Percentiles rank a stretch among this genome's conserved stretches.
These are phyloP conservation scores for Irpex lacteus DNA, from an alignment of 1,284 basidiomycete genomes.

Conservation along the genomic window DNA sequence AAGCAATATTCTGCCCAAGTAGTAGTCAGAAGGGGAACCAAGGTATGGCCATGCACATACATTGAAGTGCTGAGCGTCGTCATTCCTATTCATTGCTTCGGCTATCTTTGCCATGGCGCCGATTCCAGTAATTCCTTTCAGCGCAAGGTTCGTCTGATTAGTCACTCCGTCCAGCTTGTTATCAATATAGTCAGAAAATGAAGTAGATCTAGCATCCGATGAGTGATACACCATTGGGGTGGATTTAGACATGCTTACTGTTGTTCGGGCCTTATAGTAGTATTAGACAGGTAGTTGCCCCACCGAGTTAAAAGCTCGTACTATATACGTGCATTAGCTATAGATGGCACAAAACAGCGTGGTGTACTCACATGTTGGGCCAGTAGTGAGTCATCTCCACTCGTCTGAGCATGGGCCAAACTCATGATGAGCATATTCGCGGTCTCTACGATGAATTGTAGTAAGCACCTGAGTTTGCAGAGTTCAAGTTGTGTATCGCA, in stretches of 20 bases:
- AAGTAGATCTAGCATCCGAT: background rate
- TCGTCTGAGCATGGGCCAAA: conserved; percentile 60
- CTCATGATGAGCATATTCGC: conserved; percentile 79
- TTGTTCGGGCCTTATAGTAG: background rate
- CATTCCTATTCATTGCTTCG: background rate
- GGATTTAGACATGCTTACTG: background rate
- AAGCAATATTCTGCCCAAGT: background rate
- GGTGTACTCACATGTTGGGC: background rate
- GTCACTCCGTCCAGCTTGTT: background rate
- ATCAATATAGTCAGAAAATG: background rate
- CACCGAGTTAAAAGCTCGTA: background rate
- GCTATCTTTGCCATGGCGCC: background rate
- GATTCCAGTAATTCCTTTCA: background rate
- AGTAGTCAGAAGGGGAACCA: background rate
- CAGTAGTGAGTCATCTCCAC: conserved; percentile 48
- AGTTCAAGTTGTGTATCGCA: too few species aligned
- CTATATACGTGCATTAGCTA: background rate
- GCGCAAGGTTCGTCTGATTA: background rate
- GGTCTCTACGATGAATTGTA: conserved; percentile 39
- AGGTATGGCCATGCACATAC: background rate
- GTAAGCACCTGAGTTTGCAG: background rate
- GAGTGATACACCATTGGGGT: background rate
- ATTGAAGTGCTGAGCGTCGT: background rate
- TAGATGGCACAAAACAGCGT: background rate
- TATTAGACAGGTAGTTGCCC: background rate